Base-by-base conservation (phyloP, 208 protist species). In the Wallacemonas sp. region DNA sequence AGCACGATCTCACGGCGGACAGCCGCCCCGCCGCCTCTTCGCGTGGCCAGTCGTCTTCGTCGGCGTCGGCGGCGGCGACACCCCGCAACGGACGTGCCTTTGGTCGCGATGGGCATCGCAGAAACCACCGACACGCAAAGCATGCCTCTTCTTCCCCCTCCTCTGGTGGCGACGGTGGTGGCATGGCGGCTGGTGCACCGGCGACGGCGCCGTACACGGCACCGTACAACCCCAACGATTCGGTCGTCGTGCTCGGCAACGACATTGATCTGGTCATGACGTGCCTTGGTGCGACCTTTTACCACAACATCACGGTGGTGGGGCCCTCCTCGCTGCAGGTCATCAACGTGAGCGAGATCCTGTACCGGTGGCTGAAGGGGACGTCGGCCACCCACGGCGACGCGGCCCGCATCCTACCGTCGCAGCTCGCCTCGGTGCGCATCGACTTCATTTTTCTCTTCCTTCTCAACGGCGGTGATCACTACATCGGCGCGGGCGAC, bases 201-300 rank as follows among this genome's bases (percentile, higher is more conserved):
- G 38, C 50, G 12, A 57, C 36, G 34, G 24, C n/a, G 13, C 52
- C 52, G 10, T 27, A 66, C 30, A 32, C 67, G 10, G 36, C 61
- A 2, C 48, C 54, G 39, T 92, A 87, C 62, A 68, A 81, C 70
- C 76, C 83, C 6, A 84, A 92, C 61, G 83, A 94, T 52, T 78
- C 73, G 0, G 73, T 94, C 13, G 72, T 76, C 34, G 73, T 94
- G 22, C 62, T 94, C 24, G 89, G 89, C 61, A 91, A 94, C 53
- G 89, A 94, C 70, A 94, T 94, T 58, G 89, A 94, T 69, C 76
- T 94, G 19, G 83, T 89, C 26, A 42, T 94, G 26, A 92, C 89
- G 1, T 92, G 89, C 60, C 72, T 94, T 26, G 89, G 83, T 8
- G 83, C 89, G 17, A 94, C 89, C 3, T 73, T 73, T 26, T 94